Percentiles rank a stretch among this genome's conserved stretches.
phyloP scores from a whole-genome alignment of 2,329 filamentous ascomycete genomes.

The Emmonsiellopsis sp. region DNA sequence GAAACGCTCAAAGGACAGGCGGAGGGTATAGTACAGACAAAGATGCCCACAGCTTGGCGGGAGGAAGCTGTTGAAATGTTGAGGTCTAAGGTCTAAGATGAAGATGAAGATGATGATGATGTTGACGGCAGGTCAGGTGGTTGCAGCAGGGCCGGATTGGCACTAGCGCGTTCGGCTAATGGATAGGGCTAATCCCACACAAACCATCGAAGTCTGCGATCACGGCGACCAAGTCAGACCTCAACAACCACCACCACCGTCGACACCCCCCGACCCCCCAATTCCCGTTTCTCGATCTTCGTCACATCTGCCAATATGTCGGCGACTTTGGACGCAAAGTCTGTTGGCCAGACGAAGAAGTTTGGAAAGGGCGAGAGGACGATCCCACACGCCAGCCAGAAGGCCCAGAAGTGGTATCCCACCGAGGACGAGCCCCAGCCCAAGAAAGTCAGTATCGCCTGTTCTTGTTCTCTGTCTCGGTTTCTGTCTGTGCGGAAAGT shows the following conservation, averaged over 20 bases:
- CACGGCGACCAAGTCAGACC: constrained; percentile 21
- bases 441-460: constrained; percentile 74
- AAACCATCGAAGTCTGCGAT: constrained; percentile 23
- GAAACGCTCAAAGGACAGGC: constrained; percentile 4
- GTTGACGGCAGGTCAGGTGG: constrained; percentile 11
- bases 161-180: constrained; percentile 31
- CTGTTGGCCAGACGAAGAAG: constrained; percentile 64
- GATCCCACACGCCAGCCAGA: constrained; percentile 76
- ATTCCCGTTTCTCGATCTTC: constrained; percentile 28
- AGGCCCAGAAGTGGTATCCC: constrained; percentile 99
- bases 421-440: constrained; percentile 79
- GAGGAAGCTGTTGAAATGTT: background rate
- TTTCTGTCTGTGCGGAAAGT: background rate
- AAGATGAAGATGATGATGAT: constrained; percentile 8
- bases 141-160: constrained; percentile 18
- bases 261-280: constrained; percentile 32
- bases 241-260: constrained; percentile 29
- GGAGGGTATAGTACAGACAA: background rate
- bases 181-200: constrained; percentile 37
- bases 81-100: background rate
- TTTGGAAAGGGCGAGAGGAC: constrained; percentile 94
- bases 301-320: constrained; percentile 45
- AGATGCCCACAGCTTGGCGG: background rate
- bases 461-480: background rate
- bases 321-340: constrained; percentile 31